These are phyloP conservation scores for Sarcodon aspratus DNA, from an alignment of 768 basidiomycete species.

Conservation along the genomic window DNA sequence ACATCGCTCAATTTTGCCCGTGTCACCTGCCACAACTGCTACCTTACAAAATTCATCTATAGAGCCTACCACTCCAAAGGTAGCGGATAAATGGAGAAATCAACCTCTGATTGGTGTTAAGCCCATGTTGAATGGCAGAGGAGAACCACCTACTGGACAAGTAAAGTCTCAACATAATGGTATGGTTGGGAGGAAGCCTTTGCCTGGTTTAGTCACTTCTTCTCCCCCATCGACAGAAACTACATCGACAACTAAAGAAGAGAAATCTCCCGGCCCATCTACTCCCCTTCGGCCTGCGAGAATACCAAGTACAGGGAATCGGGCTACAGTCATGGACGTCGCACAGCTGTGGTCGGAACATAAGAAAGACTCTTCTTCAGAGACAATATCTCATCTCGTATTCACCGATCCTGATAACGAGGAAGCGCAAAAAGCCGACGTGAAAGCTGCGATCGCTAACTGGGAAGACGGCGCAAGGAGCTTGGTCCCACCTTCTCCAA, in stretches of 20 bases:
- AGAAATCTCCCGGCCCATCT: conserved; percentile 3
- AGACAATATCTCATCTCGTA: neutral
- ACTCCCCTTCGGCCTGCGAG: conserved; percentile 36
- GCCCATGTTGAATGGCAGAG: neutral
- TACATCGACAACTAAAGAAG: neutral
- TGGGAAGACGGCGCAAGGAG: conserved; percentile 8
- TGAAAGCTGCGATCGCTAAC: conserved; percentile 9
- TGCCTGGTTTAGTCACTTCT: neutral
- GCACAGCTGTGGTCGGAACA: conserved; percentile 46
- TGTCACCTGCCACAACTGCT: neutral
- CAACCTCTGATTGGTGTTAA: neutral
- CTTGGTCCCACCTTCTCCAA: neutral
- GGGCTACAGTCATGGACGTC: conserved; percentile 72
- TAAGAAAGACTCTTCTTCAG: conserved; percentile 1
- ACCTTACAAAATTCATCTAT: too few relatives aligned
- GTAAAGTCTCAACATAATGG: neutral
- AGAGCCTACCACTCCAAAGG: neutral
- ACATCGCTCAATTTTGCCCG: too few relatives aligned
- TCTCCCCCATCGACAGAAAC: neutral
- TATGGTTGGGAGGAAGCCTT: neutral
- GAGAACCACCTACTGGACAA: neutral
- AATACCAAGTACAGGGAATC: conserved; percentile 56
- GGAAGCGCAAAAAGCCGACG: conserved; percentile 6
- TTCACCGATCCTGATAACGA: conserved; percentile 3
- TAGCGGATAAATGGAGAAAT: neutral